Evolutionary conservation across 768 basidiomycete genomes (phyloP).

Genomic region (Collybia sp.): DNA sequence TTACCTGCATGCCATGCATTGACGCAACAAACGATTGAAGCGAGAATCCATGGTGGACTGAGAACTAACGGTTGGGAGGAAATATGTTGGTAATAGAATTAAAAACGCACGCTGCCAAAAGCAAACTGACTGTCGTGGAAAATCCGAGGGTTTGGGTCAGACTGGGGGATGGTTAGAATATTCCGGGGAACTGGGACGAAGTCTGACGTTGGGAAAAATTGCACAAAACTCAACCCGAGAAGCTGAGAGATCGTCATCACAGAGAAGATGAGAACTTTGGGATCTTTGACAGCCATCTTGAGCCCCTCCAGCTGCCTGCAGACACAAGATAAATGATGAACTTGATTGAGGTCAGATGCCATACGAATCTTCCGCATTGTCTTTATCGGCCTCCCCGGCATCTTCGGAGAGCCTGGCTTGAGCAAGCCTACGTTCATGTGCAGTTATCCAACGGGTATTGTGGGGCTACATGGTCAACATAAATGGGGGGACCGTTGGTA

Average conservation of each 20-base stretch:
- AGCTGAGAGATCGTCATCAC: slow-evolving; percentile 46
- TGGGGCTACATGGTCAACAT: slow-evolving; percentile 33
- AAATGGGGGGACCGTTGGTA: no score
- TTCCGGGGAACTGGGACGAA: neutral
- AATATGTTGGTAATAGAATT: neutral
- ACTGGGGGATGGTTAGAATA: slow-evolving; percentile 18
- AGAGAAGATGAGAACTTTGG: slow-evolving; percentile 49
- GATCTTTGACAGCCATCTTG: slow-evolving; percentile 51
- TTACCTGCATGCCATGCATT: slow-evolving; percentile 51
- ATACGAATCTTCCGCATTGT: slow-evolving; percentile 53
- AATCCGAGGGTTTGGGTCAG: slow-evolving; percentile 59
- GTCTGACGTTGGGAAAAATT: slow-evolving; percentile 54
- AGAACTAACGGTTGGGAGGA: neutral
- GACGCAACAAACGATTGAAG: slow-evolving; percentile 41
- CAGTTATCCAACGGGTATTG: slow-evolving; percentile 57
- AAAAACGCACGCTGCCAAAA: slow-evolving; percentile 50
- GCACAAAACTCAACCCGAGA: slow-evolving; percentile 53
- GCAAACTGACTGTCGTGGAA: slow-evolving; percentile 50
- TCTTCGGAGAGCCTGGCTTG: slow-evolving; percentile 66
- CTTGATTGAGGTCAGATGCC: slow-evolving; percentile 12
- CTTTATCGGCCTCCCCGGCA: slow-evolving; percentile 61
- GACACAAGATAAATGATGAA: neutral
- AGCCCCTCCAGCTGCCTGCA: slow-evolving; percentile 46
- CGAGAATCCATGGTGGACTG: slow-evolving; percentile 64
- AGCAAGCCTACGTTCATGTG: slow-evolving; percentile 49